phyloP scores from a whole-genome alignment of 1,139 yeast genomes.

The Suhomyces anneliseae region DNA sequence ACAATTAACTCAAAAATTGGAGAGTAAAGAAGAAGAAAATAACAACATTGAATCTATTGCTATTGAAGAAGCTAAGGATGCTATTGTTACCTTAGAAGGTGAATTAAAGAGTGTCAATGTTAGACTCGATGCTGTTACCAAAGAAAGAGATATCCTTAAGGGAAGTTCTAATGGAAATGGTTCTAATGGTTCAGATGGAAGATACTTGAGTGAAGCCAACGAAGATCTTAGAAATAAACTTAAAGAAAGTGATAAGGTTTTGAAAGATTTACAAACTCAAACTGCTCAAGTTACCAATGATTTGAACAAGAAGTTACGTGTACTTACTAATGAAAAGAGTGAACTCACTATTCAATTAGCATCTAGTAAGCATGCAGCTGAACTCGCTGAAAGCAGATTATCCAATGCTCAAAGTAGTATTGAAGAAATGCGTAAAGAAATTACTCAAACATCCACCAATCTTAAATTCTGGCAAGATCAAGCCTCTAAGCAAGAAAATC shows the following conservation, averaged over 20 bases:
- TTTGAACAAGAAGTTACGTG: constrained; percentile 31
- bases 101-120: constrained; percentile 54
- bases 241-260: constrained; percentile 27
- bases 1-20: constrained; percentile 67
- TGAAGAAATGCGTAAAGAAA: constrained; percentile 26
- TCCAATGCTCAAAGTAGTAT: constrained; percentile 29
- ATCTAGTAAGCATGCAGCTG: constrained; percentile 32
- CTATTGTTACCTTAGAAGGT: constrained; percentile 65
- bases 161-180: constrained; percentile 24
- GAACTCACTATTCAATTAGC: constrained; percentile 34
- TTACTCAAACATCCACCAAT: constrained; percentile 17
- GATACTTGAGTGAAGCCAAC: constrained; percentile 30
- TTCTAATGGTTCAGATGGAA: constrained; percentile 6
- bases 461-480: constrained; percentile 50
- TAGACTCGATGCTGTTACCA: constrained; percentile 52
- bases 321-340: constrained; percentile 26
- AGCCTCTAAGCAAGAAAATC: constrained; percentile 55
- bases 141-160: constrained; percentile 69
- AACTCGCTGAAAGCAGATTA: constrained; percentile 36
- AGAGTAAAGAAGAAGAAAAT: constrained; percentile 48
- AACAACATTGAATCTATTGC: constrained; percentile 55
- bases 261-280: constrained; percentile 33
- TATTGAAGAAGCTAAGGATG: constrained; percentile 72
- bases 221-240: constrained; percentile 31
- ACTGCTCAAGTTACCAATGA: constrained; percentile 24